These are phyloP conservation scores for Ganoderma lingzhi DNA, from an alignment of 1,284 basidiomycete genomes.

Conservation along the genomic window DNA sequence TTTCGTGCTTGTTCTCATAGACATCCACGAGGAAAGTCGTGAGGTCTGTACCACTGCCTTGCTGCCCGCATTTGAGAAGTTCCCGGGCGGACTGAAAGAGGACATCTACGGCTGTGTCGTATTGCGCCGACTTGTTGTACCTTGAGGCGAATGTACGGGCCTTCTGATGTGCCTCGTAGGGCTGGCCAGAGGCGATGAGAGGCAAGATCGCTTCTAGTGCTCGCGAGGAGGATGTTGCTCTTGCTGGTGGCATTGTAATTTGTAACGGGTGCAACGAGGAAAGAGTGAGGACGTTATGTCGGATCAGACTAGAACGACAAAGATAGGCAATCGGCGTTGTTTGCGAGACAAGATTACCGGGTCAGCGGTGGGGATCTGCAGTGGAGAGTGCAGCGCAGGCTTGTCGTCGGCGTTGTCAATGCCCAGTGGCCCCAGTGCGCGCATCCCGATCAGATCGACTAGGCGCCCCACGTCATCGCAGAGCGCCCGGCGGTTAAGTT, in stretches of 20 bases:
- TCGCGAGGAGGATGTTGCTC: constrained; percentile 56
- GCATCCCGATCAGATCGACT: constrained; percentile 10
- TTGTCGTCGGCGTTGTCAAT: neutral
- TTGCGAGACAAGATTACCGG: constrained; percentile 1
- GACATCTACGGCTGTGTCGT: constrained; percentile 86
- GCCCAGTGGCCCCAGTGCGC: too few relatives aligned
- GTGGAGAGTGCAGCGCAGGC: neutral
- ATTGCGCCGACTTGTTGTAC: constrained; percentile 80
- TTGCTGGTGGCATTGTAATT: constrained; percentile 36
- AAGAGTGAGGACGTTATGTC: neutral
- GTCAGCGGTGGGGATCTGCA: constrained; percentile 5
- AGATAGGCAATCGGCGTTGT: neutral
- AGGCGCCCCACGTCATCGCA: neutral
- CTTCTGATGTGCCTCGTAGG: constrained; percentile 95
- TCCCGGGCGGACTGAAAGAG: constrained; percentile 87
- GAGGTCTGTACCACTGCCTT: constrained; percentile 90
- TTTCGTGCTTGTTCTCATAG: constrained; percentile 76
- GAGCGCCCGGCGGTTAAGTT: constrained; percentile 4
- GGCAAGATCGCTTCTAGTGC: constrained; percentile 82
- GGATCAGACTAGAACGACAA: neutral
- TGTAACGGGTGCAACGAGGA: constrained; percentile 7
- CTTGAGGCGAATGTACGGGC: constrained; percentile 92
- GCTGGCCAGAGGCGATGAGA: constrained; percentile 70
- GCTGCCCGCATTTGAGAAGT: constrained; percentile 85
- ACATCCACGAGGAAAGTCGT: constrained; percentile 81